A percentile compares a stretch with the other conserved stretches of the same genome.
Evolutionary conservation across 345 rosid species (phyloP).

Genomic region (Linum trigynum): DNA sequence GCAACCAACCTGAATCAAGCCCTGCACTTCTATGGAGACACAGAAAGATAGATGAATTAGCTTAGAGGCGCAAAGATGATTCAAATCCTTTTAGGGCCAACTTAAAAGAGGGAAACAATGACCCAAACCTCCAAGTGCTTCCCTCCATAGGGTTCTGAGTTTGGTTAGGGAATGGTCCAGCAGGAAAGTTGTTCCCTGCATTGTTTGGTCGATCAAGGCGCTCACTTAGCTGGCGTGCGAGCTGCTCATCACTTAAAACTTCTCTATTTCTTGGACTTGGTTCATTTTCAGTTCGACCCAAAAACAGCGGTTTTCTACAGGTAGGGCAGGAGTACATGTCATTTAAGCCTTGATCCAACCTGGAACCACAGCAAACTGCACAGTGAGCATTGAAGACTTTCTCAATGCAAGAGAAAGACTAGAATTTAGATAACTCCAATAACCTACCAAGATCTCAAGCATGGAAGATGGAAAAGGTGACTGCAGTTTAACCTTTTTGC

Average conservation of each 20-base stretch:
- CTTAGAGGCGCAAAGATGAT: neutral
- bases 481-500: conserved; percentile 86
- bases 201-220: conserved; percentile 51
- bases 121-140: conserved; percentile 65
- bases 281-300: conserved; percentile 54
- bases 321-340: conserved; percentile 93
- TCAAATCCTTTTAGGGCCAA: neutral
- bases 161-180: conserved; percentile 65
- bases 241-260: conserved; percentile 58
- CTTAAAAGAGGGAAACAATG: conserved; percentile 8
- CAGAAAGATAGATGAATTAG: conserved; percentile 3
- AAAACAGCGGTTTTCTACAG: conserved; percentile 95
- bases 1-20: conserved; percentile 69
- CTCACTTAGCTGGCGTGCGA: conserved; percentile 59
- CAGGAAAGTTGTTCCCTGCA: conserved; percentile 41
- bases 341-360: conserved; percentile 98
- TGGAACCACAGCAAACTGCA: conserved; percentile 21
- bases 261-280: conserved; percentile 36
- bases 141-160: conserved; percentile 50
- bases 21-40: conserved; percentile 55
- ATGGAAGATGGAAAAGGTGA: conserved; percentile 93
- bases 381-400: neutral
- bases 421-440: neutral
- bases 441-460: conserved; percentile 93
- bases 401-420: conserved; percentile 8